These are phyloP conservation scores for Cornus controversa DNA, from an alignment of 148 eudicot species.

Conservation along the genomic window DNA sequence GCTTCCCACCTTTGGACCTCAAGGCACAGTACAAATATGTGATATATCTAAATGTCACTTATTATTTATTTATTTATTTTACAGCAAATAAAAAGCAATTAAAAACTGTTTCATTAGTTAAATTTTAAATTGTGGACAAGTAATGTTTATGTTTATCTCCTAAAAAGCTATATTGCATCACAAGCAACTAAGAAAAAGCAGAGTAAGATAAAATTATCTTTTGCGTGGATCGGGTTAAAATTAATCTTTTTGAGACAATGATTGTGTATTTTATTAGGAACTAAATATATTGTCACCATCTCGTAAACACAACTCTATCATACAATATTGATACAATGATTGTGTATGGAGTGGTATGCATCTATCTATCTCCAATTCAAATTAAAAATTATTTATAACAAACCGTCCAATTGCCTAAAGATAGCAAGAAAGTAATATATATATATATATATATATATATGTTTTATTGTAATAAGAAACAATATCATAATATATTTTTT, in stretches of 20 bases:
- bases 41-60: background rate
- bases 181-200: slow-evolving; percentile 25
- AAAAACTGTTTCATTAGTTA: too few relatives aligned
- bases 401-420: too few relatives aligned
- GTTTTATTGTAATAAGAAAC: too few relatives aligned
- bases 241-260: slow-evolving; percentile 48
- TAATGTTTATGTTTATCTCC: background rate
- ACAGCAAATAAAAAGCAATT: too few relatives aligned
- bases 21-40: background rate
- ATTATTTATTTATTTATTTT: slow-evolving; percentile 3
- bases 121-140: too few relatives aligned
- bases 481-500: too few relatives aligned
- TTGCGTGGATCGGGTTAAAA: slow-evolving; percentile 29
- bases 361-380: too few relatives aligned
- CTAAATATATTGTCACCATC: background rate
- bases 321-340: too few relatives aligned
- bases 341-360: too few relatives aligned
- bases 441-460: too few relatives aligned
- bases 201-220: background rate
- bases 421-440: too few relatives aligned
- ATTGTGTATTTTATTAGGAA: slow-evolving; percentile 19
- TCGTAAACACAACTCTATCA: background rate
- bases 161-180: slow-evolving; percentile 27
- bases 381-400: too few relatives aligned
- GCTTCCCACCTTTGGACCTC: slow-evolving; percentile 33